These are phyloP conservation scores for Wickerhamiella qilinensis DNA, from an alignment of 805 yeast species.

Conservation along the genomic window DNA sequence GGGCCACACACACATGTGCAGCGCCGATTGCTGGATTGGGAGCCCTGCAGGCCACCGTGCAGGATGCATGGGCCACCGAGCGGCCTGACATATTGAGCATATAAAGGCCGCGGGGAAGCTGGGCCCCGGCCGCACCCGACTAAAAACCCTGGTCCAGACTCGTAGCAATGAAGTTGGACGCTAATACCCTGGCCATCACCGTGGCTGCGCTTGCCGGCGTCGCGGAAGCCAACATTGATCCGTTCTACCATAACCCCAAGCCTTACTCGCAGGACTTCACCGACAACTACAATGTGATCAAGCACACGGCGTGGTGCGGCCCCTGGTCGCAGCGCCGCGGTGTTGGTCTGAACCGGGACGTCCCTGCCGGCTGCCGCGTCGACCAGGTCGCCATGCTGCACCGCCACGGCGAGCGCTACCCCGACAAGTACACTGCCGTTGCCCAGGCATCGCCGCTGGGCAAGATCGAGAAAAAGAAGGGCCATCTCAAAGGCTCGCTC, in stretches of 20 bases:
- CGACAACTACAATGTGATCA: conserved; percentile 33
- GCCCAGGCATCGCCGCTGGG: conserved; percentile 6
- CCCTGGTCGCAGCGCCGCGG: conserved; percentile 36
- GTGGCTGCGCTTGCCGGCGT: neutral
- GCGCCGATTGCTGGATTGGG: too few species aligned
- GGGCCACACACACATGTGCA: too few species aligned
- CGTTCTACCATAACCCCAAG: conserved; percentile 5
- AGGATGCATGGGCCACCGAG: too few species aligned
- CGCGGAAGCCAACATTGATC: neutral
- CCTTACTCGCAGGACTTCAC: conserved; percentile 15
- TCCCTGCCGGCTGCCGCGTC: conserved; percentile 34
- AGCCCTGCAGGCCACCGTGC: too few species aligned
- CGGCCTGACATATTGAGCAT: too few species aligned
- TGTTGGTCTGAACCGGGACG: conserved; percentile 34
- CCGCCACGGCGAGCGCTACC: conserved; percentile 48
- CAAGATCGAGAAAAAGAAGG: conserved; percentile 4
- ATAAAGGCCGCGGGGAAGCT: too few species aligned
- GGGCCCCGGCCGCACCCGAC: too few species aligned
- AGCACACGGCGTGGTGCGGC: conserved; percentile 35
- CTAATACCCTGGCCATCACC: neutral
- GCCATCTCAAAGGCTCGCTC: conserved; percentile 25
- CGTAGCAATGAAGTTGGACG: neutral
- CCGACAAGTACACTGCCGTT: conserved; percentile 15
- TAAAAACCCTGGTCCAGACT: too few species aligned
- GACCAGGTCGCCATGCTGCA: conserved; percentile 38